A percentile compares a stretch with the other conserved stretches of the same genome.
Conservation (phyloP, 805 yeast genomes). For the Candida rishiriensis region DNA sequence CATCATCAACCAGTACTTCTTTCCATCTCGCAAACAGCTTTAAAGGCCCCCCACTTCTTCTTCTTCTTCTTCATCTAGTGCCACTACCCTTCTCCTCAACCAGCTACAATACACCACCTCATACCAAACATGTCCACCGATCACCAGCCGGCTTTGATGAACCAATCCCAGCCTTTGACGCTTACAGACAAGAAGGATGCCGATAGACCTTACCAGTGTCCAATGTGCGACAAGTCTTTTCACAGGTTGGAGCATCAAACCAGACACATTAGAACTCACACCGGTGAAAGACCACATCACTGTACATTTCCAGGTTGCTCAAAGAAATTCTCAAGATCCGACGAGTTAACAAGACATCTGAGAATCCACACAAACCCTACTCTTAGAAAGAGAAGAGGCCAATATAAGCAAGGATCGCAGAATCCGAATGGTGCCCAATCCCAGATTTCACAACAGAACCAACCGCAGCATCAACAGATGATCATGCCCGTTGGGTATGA, state of each 20-base stretch:
- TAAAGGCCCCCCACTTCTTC: no score
- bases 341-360: slow-evolving; percentile 82
- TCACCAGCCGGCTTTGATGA: no score
- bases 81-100: no score
- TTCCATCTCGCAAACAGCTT: no score
- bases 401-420: slow-evolving; percentile 20
- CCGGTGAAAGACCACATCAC: slow-evolving; percentile 88
- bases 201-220: slow-evolving; percentile 84
- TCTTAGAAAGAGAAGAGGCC: slow-evolving; percentile 48
- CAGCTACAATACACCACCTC: no score
- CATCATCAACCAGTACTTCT: no score
- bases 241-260: slow-evolving; percentile 89
- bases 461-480: slow-evolving; percentile 14
- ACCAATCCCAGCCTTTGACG: no score
- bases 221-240: slow-evolving; percentile 80
- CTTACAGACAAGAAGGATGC: no score
- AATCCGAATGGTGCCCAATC: slow-evolving; percentile 4
- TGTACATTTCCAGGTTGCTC: slow-evolving; percentile 83
- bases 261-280: slow-evolving; percentile 86
- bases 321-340: slow-evolving; percentile 74
- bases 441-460: slow-evolving; percentile 6
- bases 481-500: slow-evolving; percentile 29
- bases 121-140: no score
- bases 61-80: no score
- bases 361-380: slow-evolving; percentile 70